A percentile compares a stretch with the other conserved stretches of the same genome.
Conservation (phyloP, 2,329 filamentous ascomycete species). For the Botryotinia globosa region DNA sequence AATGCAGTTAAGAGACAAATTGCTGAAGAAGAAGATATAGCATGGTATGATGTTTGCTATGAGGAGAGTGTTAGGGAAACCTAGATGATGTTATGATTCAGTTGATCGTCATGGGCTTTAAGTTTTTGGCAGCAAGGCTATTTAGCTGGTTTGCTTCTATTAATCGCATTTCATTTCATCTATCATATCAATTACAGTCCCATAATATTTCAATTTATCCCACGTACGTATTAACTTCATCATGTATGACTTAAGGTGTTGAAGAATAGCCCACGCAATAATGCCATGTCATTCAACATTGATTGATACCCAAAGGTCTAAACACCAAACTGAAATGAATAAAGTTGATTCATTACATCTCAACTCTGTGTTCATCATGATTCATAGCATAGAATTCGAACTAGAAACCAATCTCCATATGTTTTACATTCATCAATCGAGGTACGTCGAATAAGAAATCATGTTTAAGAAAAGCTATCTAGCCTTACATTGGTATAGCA, state of each 20-base stretch:
- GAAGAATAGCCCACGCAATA: background rate
- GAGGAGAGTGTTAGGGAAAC: too few relatives aligned
- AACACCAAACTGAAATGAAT: background rate
- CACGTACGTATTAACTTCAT: too few relatives aligned
- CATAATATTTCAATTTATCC: background rate
- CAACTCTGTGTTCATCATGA: background rate
- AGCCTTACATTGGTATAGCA: background rate
- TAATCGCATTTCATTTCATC: background rate
- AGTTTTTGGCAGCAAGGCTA: background rate
- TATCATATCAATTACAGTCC: too few relatives aligned
- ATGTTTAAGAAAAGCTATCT: background rate
- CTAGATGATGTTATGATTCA: too few relatives aligned
- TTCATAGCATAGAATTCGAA: background rate
- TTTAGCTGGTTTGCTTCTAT: background rate
- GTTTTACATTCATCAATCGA: background rate
- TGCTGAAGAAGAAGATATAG: background rate
- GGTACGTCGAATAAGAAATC: too few relatives aligned
- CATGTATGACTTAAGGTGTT: background rate
- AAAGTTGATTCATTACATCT: too few relatives aligned
- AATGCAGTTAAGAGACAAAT: background rate
- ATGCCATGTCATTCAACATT: too few relatives aligned
- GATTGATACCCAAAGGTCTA: background rate
- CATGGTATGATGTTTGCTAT: background rate
- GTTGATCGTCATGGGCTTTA: background rate
- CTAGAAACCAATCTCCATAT: background rate